Evolutionary conservation across 140 eudicot genomes (phyloP).

Genomic region (Oenanthe javanica): DNA sequence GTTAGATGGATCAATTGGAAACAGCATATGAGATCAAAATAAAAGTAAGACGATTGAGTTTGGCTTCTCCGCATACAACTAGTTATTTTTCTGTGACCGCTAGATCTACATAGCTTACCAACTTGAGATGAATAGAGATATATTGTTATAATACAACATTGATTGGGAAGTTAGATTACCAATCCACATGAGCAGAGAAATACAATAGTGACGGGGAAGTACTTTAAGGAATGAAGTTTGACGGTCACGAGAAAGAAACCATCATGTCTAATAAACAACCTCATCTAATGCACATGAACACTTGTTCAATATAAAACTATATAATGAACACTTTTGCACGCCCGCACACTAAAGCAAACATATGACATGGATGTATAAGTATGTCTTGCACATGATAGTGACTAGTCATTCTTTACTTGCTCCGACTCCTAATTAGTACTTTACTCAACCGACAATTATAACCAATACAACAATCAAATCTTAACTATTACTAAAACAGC

Average conservation of each 20-base stretch:
- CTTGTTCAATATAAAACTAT: neutral
- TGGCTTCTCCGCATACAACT: neutral
- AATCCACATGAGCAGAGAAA: neutral
- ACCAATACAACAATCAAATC: neutral
- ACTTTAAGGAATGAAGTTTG: neutral
- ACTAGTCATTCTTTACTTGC: neutral
- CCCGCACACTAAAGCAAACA: neutral
- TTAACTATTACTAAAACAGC: no score
- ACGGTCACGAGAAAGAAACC: neutral
- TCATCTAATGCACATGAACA: neutral
- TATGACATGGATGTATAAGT: neutral
- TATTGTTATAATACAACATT: no score
- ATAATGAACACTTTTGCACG: no score
- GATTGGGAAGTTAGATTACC: neutral
- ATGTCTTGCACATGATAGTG: neutral
- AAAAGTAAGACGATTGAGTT: neutral
- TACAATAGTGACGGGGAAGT: neutral
- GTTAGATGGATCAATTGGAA: constrained; percentile 21
- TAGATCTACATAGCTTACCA: neutral
- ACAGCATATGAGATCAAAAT: neutral
- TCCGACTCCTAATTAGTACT: neutral
- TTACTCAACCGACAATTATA: neutral
- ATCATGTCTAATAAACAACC: neutral
- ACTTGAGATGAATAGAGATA: neutral
- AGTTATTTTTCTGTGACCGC: neutral